A percentile compares a stretch with the other conserved stretches of the same genome.
Evolutionary conservation across 2,329 filamentous ascomycete species (phyloP).

Genomic region (Lecanicillium sp.): DNA sequence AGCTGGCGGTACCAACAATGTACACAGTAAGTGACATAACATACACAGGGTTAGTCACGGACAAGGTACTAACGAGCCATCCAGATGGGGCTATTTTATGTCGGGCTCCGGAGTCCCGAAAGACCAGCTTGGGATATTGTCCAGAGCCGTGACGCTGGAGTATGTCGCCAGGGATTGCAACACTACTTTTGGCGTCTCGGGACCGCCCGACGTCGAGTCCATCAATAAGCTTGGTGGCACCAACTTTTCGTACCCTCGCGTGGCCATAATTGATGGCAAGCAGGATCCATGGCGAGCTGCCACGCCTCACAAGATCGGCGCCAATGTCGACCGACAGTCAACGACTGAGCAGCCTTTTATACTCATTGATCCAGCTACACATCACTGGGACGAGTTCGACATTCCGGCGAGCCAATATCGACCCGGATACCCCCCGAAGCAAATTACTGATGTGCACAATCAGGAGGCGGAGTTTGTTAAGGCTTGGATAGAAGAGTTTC

Average conservation of each 20-base stretch:
- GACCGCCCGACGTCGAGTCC: constrained; percentile 53
- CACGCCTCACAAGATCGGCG: constrained; percentile 59
- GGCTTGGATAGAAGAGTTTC: constrained; percentile 61
- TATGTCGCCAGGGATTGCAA: constrained; percentile 58
- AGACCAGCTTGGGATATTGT: constrained; percentile 61
- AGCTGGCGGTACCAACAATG: constrained; percentile 50
- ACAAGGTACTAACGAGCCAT: constrained; percentile 1
- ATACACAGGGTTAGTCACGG: too few relatives aligned
- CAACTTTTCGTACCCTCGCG: constrained; percentile 63
- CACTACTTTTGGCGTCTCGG: constrained; percentile 62
- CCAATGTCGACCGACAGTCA: constrained; percentile 47
- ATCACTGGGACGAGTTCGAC: constrained; percentile 75
- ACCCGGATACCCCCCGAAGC: constrained; percentile 52
- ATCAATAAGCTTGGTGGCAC: constrained; percentile 76
- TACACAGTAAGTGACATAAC: constrained; percentile 37
- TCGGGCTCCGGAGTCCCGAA: constrained; percentile 65
- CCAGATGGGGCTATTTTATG: constrained; percentile 70
- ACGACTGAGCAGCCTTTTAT: constrained; percentile 64
- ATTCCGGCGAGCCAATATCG: constrained; percentile 49
- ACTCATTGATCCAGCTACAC: constrained; percentile 65
- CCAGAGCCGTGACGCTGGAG: constrained; percentile 59
- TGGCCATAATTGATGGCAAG: constrained; percentile 71
- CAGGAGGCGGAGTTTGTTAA: constrained; percentile 56
- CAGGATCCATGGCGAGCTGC: constrained; percentile 76
- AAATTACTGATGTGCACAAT: constrained; percentile 55